Evolutionary conservation across 768 basidiomycete species (phyloP), one percentile per base, ranked within the genome.

Genomic region (Psilocybe cubensis): DNA sequence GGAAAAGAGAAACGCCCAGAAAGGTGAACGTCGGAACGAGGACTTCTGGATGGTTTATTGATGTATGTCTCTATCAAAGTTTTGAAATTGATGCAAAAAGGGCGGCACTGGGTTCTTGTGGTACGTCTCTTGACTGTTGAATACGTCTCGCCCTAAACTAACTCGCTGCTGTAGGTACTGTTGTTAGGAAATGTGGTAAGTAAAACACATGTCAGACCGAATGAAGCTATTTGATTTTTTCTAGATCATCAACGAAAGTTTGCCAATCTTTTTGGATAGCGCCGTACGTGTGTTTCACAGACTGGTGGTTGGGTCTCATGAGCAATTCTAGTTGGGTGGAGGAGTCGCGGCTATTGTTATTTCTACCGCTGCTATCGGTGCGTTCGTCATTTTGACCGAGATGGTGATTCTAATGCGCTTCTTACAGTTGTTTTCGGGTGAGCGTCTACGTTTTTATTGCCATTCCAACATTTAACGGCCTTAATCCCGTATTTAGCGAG

Each of bases 81-180:
- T 18, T 72, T 87, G 29, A 68, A 66, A 9, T 69, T 87, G 14
- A 81, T 88, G 80, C 70, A 76, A 33, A 82, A 78, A 61, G 90
- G 92, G 0, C 83, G 92, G 3, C 93, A 95, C 71, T 95, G 96
- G 96, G 94, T 98, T 11, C 83, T 98, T 8, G 96, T 97, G 50
- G 95, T 94, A 66, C 51, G 79, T 73, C 54, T 49, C 2, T 18
- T 12, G 48, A 11, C 8, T 24, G 17, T 29, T 10, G 31, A 12
- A n/a, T 46, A 20, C 18, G 12, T 43, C 21, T 38, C 8, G 31
- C n/a, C n/a, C n/a, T 20, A 10, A 40, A n/a, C 50, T 55, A 46
- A 54, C 28, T 25, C 18, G 18, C 28, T 23, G 25, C 6, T 28
- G 7, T 43, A 92, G 91, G 91, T 94, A 7, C 80, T 98, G 1